Evolutionary conservation across 2,329 filamentous ascomycete species (phyloP).

Genomic region (Penicillium brevicompactum): DNA sequence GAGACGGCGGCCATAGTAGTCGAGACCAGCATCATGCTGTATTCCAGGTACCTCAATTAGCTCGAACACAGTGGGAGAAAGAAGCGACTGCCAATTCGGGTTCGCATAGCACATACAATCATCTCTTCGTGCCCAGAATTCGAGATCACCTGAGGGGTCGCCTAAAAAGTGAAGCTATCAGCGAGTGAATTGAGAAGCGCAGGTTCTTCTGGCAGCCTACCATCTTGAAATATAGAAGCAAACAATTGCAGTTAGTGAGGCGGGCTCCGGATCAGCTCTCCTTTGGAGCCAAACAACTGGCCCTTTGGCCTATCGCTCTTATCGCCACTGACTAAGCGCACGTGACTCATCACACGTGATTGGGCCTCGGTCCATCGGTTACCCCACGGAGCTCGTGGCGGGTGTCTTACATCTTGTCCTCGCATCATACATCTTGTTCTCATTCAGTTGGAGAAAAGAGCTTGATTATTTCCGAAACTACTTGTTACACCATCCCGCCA

Average conservation of each 20-base stretch:
- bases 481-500: not conserved
- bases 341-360: constrained; percentile 22
- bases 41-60: constrained; percentile 9
- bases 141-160: constrained; percentile 70
- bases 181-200: constrained; percentile 5
- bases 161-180: constrained; percentile 45
- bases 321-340: constrained; percentile 22
- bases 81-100: constrained; percentile 8
- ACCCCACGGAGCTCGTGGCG: constrained; percentile 17
- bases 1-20: constrained; percentile 95
- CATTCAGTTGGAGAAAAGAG: not conserved
- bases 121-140: constrained; percentile 96
- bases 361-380: constrained; percentile 22
- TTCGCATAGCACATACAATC: constrained; percentile 74
- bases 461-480: not conserved
- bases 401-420: not conserved
- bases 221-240: constrained; percentile 23
- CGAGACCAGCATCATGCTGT: constrained; percentile 94
- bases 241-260: constrained; percentile 11
- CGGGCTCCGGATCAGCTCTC: constrained; percentile 13
- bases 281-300: constrained; percentile 26
- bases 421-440: not conserved
- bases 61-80: not conserved
- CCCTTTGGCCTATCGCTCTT: constrained; percentile 26
- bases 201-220: constrained; percentile 11